Base-by-base conservation (phyloP, 1,284 basidiomycete genomes). In the Golubevia pallescens region DNA sequence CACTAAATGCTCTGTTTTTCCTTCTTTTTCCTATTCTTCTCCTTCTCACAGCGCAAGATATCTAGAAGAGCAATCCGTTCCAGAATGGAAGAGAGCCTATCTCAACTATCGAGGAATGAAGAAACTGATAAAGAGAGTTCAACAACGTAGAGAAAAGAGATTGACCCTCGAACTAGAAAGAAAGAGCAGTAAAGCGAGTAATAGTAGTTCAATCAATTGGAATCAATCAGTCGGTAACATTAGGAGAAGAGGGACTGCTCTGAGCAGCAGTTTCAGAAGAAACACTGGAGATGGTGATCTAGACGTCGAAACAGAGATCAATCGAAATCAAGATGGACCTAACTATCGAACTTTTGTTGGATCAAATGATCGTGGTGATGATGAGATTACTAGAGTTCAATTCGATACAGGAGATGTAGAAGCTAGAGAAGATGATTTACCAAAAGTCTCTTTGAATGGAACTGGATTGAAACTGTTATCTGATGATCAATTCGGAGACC, bases 41-140 rank as follows among this genome's bases (percentile, higher is more conserved):
- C 54, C 1, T 7, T 7, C 13, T 0, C 6, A 21, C 54, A 56
- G 54, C 13, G 54, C 54, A 32, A 56, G 54, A 56, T 28, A 56
- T 13, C 54, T 56, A 21, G 54, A 56, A 56, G 54, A 56, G 24
- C 20, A 56, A 32, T 21, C 54, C 5, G 54, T 56, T 28, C 75
- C 75, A 0, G 81, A 84, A 56, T 84, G 81, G 81, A 64, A 67
- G 54, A 70, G 67, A 52, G 81, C 78, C 13, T 84, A 84, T 55
- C 71, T 84, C 60, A 74, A 83, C 60, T 84, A 84, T 57, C 68
- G 70, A 23, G 81, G 80, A 8, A 70, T 84, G 53, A 84, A 84
- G 62, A 83, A 81, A 68, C 74, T 84, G 58, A 83, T 84, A 70
- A 81, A 83, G 65, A 71, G 74, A 1, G 79, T 83, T 24, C 69